Evolutionary conservation across 805 yeast genomes (phyloP), one percentile per base, ranked within the genome.

Genomic region (Saturnispora quitensis): DNA sequence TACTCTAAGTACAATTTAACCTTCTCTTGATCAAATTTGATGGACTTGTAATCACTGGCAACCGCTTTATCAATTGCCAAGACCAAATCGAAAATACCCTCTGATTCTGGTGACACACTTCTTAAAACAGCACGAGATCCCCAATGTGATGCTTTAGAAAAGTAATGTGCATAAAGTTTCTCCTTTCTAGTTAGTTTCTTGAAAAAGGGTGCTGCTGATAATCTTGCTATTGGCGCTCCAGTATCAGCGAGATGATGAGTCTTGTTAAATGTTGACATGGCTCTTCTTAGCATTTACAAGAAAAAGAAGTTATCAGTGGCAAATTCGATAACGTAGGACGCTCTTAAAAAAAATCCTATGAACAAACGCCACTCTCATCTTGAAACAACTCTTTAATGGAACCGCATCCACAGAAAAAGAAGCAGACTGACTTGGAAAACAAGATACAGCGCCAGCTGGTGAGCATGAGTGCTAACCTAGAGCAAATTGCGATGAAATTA

Each of bases 51-150:
- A 48, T 83, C 79, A 5, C 77, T 77, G 2, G 71, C 70, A 50
- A 78, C 66, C 1, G 67, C 63, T n/a, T 61, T 58, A 64, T 88
- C 89, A 52, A 88, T 68, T 1, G 65, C 62, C 55, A 89, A 65
- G 48, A 89, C 76, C 60, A 88, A 71, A 58, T 89, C 90, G 62
- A 73, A 87, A 53, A 88, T 84, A 22, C 68, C 64, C 66, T 89
- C 96, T 54, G 89, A 78, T 61, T 89, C 95, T 22, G 85, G 84
- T 10, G 90, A 82, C 5, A 89, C 95, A 40, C 89, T 88, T 61
- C 95, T 75, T 54, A 87, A 70, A 2, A 86, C 87, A 5, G 82
- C 86, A 56, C 93, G 73, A 10, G 93, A 76, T 38, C 97, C 97
- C 68, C 80, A 80, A 64, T 86, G 95, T 43, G 89, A 80, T 2